Evolutionary conservation across 2,329 filamentous ascomycete species (phyloP), one percentile per base, ranked within the genome.

Genomic region (Xylariales sp.): DNA sequence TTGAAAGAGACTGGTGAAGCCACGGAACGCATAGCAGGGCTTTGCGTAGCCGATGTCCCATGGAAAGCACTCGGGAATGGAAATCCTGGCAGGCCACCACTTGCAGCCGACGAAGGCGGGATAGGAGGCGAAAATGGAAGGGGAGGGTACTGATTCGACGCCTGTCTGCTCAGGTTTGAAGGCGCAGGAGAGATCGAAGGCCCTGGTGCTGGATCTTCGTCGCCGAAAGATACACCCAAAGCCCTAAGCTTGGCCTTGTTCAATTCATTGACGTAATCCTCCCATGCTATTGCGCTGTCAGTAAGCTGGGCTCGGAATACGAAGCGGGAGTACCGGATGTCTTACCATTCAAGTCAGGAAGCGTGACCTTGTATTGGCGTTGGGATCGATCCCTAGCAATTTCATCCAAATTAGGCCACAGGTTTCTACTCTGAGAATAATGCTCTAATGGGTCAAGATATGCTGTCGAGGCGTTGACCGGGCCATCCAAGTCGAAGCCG

Each of bases 241-340:
- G 91, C 90, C 46, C 89, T 82, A 39, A 98, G 73, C 66, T 96
- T 98, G 46, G 91, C 88, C 66, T 98, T 93, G 51, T 87, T 82
- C 25, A 97, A 70, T 51, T 85, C 83, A 41, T 85, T 78, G 44
- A 90, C 85, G 61, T 97, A 95, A 19, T 80, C 72, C 55, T 88
- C 84, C 77, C 77, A 81, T 1, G 75, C 73, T n/a, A n/a, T n/a
- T 73, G 43, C n/a, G 37, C 29, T 2, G 36, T 19, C 20, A 28
- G 19, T 22, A 21, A 34, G 29, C 14, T 54, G 43, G 54, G 46
- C 41, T 39, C 12, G 19, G 37, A 37, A 37, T 19, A 27, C 35
- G 19, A 28, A 33, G 40, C 38, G n/a, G 31, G 15, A 32, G 31
- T 41, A 9, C 20, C 32, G 25, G 8, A 29, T 15, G 38, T 52